Evolutionary conservation across 257 asterid genomes (phyloP), one percentile per base, ranked within the genome.

Genomic region (Solanum medicagineum): DNA sequence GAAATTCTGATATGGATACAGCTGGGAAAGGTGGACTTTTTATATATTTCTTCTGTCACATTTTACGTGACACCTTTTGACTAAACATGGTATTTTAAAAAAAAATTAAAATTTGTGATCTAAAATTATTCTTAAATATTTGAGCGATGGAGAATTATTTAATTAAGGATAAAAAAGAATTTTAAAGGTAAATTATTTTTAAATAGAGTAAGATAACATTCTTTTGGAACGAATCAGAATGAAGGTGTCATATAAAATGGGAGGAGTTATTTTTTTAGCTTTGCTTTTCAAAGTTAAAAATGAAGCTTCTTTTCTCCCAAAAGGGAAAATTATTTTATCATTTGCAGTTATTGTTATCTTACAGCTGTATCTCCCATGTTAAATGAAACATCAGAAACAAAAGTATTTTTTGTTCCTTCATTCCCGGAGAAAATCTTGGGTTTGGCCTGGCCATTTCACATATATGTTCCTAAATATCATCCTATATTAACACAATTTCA

Each of bases 381-480:
- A 36, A 36, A 40, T 42, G 20, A 71, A 42, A 42, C 53, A 71
- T 19, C 80, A 24, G 19, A 71, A 69, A 42, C 32, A 20, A 10
- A 71, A 71, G 80, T 71, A 10, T 5, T 19, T 70, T 71, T 69
- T 42, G 36, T 2, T 44, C 80, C 80, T 71, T 71, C 80, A 20
- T 71, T 71, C 44, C 55, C 80, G 80, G 80, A 42, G 80, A 71
- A 32, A 71, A 71, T 71, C 51, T 11, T 71, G 80, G 80, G 9
- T 62, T 32, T 60, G 68, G 68, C 5, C 9, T 19, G 26, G 66
- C 66, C 29, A 59, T 59, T 59, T 59, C 13, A 59, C 42, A 57
- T 7, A 57, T 17, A 57, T 36, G 15, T 69, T 66, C 2, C 51
- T 36, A 36, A 36, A 36, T 36, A 4, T 36, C 42, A 36, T 36